Percentiles rank a stretch among this genome's conserved stretches.
Evolutionary conservation across 1,139 yeast genomes (phyloP).

Genomic region (Yamadazyma songkhlaensis): DNA sequence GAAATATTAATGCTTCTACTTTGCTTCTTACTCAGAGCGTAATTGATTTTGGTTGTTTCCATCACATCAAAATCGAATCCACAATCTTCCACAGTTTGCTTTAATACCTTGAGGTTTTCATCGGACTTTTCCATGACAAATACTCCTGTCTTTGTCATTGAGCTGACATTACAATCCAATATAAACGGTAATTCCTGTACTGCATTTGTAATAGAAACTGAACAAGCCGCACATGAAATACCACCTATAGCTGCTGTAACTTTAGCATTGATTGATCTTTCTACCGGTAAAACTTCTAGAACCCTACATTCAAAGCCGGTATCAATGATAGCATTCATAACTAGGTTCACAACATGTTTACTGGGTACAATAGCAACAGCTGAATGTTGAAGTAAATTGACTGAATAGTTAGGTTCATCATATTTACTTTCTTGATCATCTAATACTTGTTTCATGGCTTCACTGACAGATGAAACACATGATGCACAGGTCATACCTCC

Average conservation of each 20-base stretch:
- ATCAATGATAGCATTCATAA: constrained; percentile 48
- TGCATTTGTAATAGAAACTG: constrained; percentile 50
- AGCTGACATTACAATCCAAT: constrained; percentile 50
- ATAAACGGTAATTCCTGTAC: constrained; percentile 53
- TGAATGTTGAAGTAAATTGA: constrained; percentile 41
- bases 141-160: constrained; percentile 58
- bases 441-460: constrained; percentile 38
- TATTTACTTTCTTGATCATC: constrained; percentile 11
- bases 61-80: constrained; percentile 61
- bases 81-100: constrained; percentile 55
- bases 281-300: constrained; percentile 59
- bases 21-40: constrained; percentile 41
- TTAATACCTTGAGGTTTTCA: constrained; percentile 33
- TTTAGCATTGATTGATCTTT: constrained; percentile 43
- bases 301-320: constrained; percentile 58
- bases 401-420: constrained; percentile 31
- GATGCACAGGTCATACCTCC: constrained; percentile 69
- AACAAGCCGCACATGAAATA: constrained; percentile 74
- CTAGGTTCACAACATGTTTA: constrained; percentile 49
- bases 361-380: constrained; percentile 49
- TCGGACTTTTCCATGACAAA: constrained; percentile 48
- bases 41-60: constrained; percentile 38
- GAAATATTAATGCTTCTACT: constrained; percentile 56
- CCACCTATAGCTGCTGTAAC: constrained; percentile 67
- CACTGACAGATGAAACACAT: constrained; percentile 49